Base-by-base conservation (phyloP, 495 filamentous ascomycete species). In the Clavariopsis aquatica region DNA sequence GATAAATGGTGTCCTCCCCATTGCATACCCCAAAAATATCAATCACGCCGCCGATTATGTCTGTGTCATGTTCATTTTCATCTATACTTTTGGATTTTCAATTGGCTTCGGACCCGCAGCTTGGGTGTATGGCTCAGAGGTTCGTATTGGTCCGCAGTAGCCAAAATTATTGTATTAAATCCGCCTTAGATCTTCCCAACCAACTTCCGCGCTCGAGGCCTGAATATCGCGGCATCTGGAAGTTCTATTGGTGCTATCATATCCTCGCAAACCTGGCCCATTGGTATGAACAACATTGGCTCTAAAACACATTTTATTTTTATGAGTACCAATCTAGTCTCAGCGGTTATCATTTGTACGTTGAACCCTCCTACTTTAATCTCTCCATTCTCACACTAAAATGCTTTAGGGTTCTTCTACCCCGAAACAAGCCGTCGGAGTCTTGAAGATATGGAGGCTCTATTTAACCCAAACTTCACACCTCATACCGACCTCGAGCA, bases 291-390 rank as follows among this genome's bases (percentile, higher is more conserved):
- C 26, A 72, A 73, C 24, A 76, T 84, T 8, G 82, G 82, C 0
- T 79, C 79, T n/a, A 81, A 78, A 38, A 83, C 84, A 1, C 84
- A 85, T 66, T 82, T 85, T 65, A 82, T 85, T 46, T 85, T 86
- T 62, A 83, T 83, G 78, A 71, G 75, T 13, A 74, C 83, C 23
- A 84, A 85, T 68, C 20, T 83, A 17, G 72, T 72, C 15, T 82
- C 80, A 26, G 77, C 82, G 12, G 76, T 81, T 20, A 57, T 66
- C 29, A 49, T 66, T 1, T 0, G 78, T 79, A 69, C 64, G 76
- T 67, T 17, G 23, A 15, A n/a, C 0, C 13, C 36, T 8, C 1
- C 1, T 27, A n/a, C 34, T 13, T 8, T 24, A 1, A 12, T 23
- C 0, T 26, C 13, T 31, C 22, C 23, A 4, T 26, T 23, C 17